Base-by-base conservation (phyloP, 345 rosid genomes). In the Odontarrhena argentea region DNA sequence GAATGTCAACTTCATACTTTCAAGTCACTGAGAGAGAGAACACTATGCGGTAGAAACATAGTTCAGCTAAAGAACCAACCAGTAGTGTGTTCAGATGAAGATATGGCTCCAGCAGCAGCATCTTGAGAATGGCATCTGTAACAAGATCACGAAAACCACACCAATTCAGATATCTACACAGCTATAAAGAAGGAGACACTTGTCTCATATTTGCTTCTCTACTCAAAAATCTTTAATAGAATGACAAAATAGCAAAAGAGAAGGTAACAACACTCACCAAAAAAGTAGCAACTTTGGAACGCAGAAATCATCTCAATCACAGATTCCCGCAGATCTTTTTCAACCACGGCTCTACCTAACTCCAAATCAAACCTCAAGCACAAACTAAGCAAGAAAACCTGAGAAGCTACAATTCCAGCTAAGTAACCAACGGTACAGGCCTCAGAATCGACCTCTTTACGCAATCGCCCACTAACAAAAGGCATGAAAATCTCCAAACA, bases 321-420 rank as follows among this genome's bases (percentile, higher is more conserved):
- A 46, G 62, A 79, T 47, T 63, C 78, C 53, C 15, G 77, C 65
- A 83, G 52, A 57, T 81, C 83, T 50, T 74, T 78, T 67, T 70
- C 80, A 44, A 85, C n/a, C 59, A 82, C 48, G 38, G 60, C 63
- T 37, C 71, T 58, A 26, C 70, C 58, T 59, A 43, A 54, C 10
- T 63, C 76, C 4, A 49, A 61, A 24, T 74, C 77, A 54, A 84
- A 84, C 30, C 81, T 88, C 80, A 84, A 77, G 75, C 94, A 80
- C 37, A 79, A 60, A 63, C 67, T 78, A 72, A 91, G 67, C 77
- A 86, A 59, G 22, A 88, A 77, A 10, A 67, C 77, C 78, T 91
- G 87, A 45, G 74, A 68, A 86, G 85, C 87, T 1, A 91, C 96
- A 8, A 80, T 71, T 65, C 96, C 97, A 28, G 89, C 89, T 63